Base-by-base conservation (phyloP, 495 filamentous ascomycete species). In the Penicillium longicatenatum region DNA sequence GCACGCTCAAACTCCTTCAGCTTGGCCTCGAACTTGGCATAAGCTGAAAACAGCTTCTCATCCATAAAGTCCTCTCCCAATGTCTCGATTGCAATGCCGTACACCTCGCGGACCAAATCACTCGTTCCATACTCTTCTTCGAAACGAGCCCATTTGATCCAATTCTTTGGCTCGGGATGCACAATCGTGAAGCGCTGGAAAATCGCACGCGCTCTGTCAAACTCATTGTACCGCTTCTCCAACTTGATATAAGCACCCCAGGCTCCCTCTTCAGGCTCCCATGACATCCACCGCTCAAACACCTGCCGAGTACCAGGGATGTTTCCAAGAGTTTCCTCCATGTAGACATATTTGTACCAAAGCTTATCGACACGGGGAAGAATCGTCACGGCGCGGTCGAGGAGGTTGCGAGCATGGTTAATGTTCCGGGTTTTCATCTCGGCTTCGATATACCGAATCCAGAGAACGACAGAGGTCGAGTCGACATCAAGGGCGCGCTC, bases 311-410 rank as follows among this genome's bases (percentile, higher is more conserved):
- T 95, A 16, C 94, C 94, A 7, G 93, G 85, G 41, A 98, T 87
- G 63, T 98, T 97, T 6, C 90, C 88, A 42, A 98, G 78, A 50
- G 92, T 98, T 80, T 98, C 95, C 71, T 97, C 94, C 89, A 98
- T 96, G 67, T 96, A 97, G 29, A 96, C 91, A 81, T 97, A 98
- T 70, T 97, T 97, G 74, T 93, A 98, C 94, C 94, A 98, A 50
- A 98, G 78, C 77, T 97, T 97, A 70, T 97, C 89, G 26, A 97
- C 82, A 35, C 94, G 80, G 31, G 94, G 94, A 31, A 97, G 78
- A 54, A 94, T 91, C n/a, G 93, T 94, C 48, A 98, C 91, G 35
- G 95, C 95, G 48, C 94, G 90, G 69, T 98, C 94, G 30, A 98
- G 82, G 41, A 98, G 74, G 67, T 98, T 98, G 54, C 94, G 80